Evolutionary conservation across 352 stramenopile species (phyloP).

Genomic region (Globisporangium perplexum): DNA sequence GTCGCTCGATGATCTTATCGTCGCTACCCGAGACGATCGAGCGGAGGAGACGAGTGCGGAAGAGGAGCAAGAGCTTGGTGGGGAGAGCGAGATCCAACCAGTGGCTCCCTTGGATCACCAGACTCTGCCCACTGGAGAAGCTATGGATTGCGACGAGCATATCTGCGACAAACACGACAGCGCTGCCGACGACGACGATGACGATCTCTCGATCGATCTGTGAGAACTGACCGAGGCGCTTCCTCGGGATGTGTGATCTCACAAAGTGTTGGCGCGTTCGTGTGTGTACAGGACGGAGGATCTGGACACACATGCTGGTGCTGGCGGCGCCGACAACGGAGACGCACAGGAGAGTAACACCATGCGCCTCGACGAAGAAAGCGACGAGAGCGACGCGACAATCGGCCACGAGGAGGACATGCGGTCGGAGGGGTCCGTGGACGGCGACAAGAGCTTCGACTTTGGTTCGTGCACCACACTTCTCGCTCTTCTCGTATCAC

Average conservation of each 20-base stretch:
- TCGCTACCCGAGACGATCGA: background rate
- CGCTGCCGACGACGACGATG: slow-evolving; percentile 15
- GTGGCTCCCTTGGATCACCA: background rate
- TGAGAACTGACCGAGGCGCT: slow-evolving; percentile 15
- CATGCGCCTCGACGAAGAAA: background rate
- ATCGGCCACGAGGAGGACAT: background rate
- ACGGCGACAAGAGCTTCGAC: slow-evolving; percentile 30
- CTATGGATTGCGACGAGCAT: background rate
- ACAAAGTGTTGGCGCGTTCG: background rate
- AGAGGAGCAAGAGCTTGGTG: background rate
- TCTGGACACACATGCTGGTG: slow-evolving; percentile 2
- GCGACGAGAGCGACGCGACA: background rate
- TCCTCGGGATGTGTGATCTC: background rate
- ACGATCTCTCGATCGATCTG: slow-evolving; percentile 59
- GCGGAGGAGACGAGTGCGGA: background rate
- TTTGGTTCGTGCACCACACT: slow-evolving; percentile 31
- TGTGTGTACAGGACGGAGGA: slow-evolving; percentile 26
- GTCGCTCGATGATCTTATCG: background rate
- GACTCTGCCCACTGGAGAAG: background rate
- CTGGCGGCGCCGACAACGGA: background rate
- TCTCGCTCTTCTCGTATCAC: background rate
- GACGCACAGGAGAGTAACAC: background rate
- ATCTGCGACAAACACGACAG: background rate
- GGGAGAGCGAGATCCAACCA: background rate
- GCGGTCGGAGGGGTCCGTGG: background rate